A percentile compares a stretch with the other conserved stretches of the same genome.
phyloP scores from a whole-genome alignment of 441 rosid genomes.

The Syzygium syzygioides region DNA sequence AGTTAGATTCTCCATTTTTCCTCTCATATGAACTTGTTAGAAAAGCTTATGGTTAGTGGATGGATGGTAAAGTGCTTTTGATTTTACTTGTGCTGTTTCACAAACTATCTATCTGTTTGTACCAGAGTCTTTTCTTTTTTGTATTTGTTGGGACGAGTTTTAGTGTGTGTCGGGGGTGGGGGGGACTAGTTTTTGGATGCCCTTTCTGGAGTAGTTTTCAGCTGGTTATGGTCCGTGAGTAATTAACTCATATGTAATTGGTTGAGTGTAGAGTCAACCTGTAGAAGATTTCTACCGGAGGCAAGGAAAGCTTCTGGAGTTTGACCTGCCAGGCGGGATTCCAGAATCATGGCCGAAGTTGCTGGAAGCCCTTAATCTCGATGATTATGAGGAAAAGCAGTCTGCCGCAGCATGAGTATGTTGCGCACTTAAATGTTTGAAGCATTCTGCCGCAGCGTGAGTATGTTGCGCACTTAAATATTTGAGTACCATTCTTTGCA shows the following conservation, averaged over 20 bases:
- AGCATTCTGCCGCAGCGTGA: constrained; percentile 44
- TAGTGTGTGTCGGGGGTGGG: not conserved
- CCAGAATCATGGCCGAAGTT: constrained; percentile 78
- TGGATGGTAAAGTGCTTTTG: not conserved
- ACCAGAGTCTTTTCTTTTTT: not conserved
- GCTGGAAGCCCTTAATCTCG: constrained; percentile 60
- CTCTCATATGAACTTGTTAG: not conserved
- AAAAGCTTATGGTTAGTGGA: not conserved
- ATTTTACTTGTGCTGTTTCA: not conserved
- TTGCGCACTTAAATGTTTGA: constrained; percentile 19
- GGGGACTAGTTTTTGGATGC: not conserved
- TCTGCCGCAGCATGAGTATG: constrained; percentile 42
- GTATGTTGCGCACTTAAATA: constrained; percentile 20
- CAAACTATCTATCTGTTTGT: not conserved
- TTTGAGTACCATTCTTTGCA: constrained; percentile 43
- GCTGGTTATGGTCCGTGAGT: not conserved
- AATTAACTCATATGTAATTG: not conserved
- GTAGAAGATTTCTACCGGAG: constrained; percentile 52
- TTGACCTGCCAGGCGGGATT: constrained; percentile 61
- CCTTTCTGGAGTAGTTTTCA: not conserved
- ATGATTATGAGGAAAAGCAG: constrained; percentile 51
- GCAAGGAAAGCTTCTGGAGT: constrained; percentile 53
- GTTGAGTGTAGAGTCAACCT: constrained; percentile 54
- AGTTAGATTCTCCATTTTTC: not conserved
- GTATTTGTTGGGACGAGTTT: not conserved